Evolutionary conservation across 257 asterid genomes (phyloP), one percentile per base, ranked within the genome.

Genomic region (Misopates orontium): DNA sequence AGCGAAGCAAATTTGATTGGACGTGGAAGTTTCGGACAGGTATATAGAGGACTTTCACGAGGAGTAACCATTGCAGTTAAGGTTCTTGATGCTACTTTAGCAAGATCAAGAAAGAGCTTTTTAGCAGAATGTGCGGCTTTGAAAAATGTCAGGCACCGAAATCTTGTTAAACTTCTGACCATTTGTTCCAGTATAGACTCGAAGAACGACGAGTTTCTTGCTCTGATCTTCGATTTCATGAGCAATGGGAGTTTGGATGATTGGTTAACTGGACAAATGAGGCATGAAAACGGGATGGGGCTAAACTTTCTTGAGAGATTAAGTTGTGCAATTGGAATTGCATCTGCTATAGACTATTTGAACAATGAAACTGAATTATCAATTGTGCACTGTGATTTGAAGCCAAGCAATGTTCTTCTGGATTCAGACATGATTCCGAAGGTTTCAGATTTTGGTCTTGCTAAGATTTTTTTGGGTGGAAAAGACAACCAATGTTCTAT

Each of bases 211-310:
- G 87, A 78, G 44, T 87, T 87, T 50, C 71, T 79, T 5, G 95
- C 84, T 16, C 47, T 87, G 60, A n/a, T 87, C 3, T 78, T 36
- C 24, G 87, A 83, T 69, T 76, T 77, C 74, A 76, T 85, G 90
- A 75, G 82, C 72, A 85, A 87, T 8, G 92, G 92, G 67, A 85
- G 83, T 74, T 74, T 87, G 80, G 83, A 78, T 16, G 86, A 79
- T 42, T 87, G 88, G 93, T 76, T 87, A 25, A 40, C 31, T 31
- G 44, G 22, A 1, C 19, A 31, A n/a, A 10, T n/a, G 15, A 32
- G 16, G 41, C 10, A 57, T 20, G 70, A 36, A 15, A n/a, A 68
- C 23, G 75, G 73, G 24, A 11, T 3, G 12, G 54, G 75, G 32
- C 69, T 85, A 16, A 45, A 56, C 40, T 21, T 68, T 32, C 31